Percentiles rank a stretch among this genome's conserved stretches.
Evolutionary conservation across 306 rosid genomes (phyloP).

Genomic region (Adenanthera pavonina): DNA sequence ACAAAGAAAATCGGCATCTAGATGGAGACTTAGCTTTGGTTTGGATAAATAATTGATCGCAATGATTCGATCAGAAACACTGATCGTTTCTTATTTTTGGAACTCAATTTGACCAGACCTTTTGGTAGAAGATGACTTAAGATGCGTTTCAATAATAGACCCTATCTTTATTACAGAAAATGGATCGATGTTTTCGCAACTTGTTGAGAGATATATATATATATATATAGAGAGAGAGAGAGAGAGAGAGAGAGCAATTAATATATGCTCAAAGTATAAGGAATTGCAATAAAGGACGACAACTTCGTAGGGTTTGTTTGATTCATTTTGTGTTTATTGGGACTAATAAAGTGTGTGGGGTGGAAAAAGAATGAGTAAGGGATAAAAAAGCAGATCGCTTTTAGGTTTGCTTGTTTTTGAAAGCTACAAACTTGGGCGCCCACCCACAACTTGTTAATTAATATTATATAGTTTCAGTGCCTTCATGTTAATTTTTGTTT

Average conservation of each 20-base stretch:
- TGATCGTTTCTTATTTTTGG: neutral
- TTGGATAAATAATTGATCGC: conserved; percentile 44
- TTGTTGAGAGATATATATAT: conserved; percentile 36
- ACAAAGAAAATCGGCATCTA: conserved; percentile 39
- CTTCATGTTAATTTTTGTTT: conserved; percentile 38
- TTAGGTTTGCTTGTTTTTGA: conserved; percentile 47
- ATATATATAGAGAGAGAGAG: neutral
- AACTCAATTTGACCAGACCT: conserved; percentile 54
- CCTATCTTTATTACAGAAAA: conserved; percentile 41
- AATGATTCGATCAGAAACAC: conserved; percentile 42
- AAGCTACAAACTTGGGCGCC: conserved; percentile 46
- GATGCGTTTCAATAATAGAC: conserved; percentile 59
- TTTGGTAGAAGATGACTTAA: conserved; percentile 43
- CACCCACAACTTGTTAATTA: neutral
- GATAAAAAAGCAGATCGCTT: conserved; percentile 46
- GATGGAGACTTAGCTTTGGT: conserved; percentile 26
- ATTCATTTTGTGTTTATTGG: conserved; percentile 33
- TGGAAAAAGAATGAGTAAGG: conserved; percentile 37
- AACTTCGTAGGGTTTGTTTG: conserved; percentile 37
- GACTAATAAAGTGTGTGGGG: conserved; percentile 38
- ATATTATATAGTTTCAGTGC: conserved; percentile 39
- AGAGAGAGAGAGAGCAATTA: neutral
- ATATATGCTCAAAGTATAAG: conserved; percentile 29
- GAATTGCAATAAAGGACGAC: conserved; percentile 35
- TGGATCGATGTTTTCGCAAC: conserved; percentile 43